A percentile compares a stretch with the other conserved stretches of the same genome.
Evolutionary conservation across 176 grass and related monocot species (phyloP).

Genomic region (Musa itinerans): DNA sequence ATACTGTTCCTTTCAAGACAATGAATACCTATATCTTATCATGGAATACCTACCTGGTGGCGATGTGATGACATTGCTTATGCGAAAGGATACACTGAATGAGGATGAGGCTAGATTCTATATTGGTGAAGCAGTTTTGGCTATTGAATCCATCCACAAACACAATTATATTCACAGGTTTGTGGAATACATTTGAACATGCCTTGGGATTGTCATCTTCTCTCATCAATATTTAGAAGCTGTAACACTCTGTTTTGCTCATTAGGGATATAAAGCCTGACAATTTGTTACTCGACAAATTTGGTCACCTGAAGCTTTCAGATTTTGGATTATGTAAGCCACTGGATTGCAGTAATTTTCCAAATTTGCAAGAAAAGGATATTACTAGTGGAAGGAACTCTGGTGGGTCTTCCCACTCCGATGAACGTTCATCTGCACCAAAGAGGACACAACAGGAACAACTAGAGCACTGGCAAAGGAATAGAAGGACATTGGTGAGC

Average conservation of each 20-base stretch:
- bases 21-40: constrained; percentile 82
- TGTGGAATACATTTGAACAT: neutral
- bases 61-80: constrained; percentile 96
- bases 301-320: constrained; percentile 46
- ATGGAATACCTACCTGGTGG: constrained; percentile 99
- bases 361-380: constrained; percentile 50
- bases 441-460: constrained; percentile 21
- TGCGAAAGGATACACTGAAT: constrained; percentile 86
- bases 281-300: constrained; percentile 37
- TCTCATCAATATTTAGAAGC: neutral
- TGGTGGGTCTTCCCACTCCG: constrained; percentile 15
- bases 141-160: constrained; percentile 89
- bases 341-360: constrained; percentile 25
- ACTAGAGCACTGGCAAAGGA: constrained; percentile 17
- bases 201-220: neutral
- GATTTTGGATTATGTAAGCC: constrained; percentile 49
- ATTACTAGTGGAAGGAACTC: constrained; percentile 13
- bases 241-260: constrained; percentile 19
- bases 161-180: constrained; percentile 98
- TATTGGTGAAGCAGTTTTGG: constrained; percentile 72
- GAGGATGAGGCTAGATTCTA: constrained; percentile 92
- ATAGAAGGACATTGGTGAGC: constrained; percentile 21
- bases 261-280: constrained; percentile 51
- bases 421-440: constrained; percentile 14
- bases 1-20: constrained; percentile 94